Base-by-base conservation (phyloP, 192 early-diverging fungal genomes). In the Phlyctochytrium arcticum region DNA sequence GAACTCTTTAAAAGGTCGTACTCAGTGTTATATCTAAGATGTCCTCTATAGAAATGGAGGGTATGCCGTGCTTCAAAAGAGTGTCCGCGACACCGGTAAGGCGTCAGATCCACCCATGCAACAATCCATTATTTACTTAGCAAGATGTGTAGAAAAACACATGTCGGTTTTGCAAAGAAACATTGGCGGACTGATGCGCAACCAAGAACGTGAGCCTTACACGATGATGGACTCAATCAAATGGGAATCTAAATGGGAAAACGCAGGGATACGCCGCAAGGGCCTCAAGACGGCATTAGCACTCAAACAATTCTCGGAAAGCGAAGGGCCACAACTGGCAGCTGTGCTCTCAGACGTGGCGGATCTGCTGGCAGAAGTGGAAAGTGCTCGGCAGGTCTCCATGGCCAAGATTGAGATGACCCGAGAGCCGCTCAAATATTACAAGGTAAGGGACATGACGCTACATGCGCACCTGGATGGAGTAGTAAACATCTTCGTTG, bases 381-480 rank as follows among this genome's bases (percentile, higher is more conserved):
- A 74, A 51, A 33, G 33, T 19, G 65, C 44, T 17, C 36, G 69
- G 12, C 59, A 60, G 36, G 50, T 58, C 5, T 36, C 69, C n/a
- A 54, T 63, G 26, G 46, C 50, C 17, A 55, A 71, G 21, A 68
- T 74, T 34, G 58, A 69, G 15, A 32, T 63, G 26, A 73, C 71
- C 8, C 49, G 56, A 10, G 67, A 73, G 8, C 75, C 75, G 0
- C 36, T 77, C 32, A 73, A 73, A 30, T 46, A 64, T 47, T 77
- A 70, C 39, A 27, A 61, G 61, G 69, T 64, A 15, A 27, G 30
- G 17, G 30, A 37, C 2, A 57, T 57, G 27, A n/a, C 17, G 15
- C 55, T 6, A 2, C 15, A 8, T 33, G 32, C n/a, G 30, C 2
- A n/a, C 55, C 55, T 53, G 49, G 10, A 53, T 19, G n/a, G 35